Evolutionary conservation across 176 grass and related monocot species (phyloP).

Genomic region (Ensete ventricosum): DNA sequence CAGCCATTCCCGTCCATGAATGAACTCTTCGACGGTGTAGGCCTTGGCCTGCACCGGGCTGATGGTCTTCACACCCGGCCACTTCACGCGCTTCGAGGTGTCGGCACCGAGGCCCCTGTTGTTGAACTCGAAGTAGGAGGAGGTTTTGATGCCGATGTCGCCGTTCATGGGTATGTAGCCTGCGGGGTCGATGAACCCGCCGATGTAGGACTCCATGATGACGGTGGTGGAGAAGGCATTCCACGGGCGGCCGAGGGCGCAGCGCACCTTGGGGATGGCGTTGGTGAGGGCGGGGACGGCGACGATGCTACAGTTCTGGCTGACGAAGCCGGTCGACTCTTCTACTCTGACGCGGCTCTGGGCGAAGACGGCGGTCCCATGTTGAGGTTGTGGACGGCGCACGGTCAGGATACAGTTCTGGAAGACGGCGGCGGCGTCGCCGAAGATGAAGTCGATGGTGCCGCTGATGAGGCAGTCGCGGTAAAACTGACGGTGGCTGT

Average conservation of each 20-base stretch:
- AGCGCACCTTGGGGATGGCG: slow-evolving; percentile 23
- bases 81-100: slow-evolving; percentile 38
- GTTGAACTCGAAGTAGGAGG: slow-evolving; percentile 60
- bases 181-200: slow-evolving; percentile 49
- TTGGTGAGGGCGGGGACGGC: slow-evolving; percentile 34
- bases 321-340: slow-evolving; percentile 78
- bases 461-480: slow-evolving; percentile 70
- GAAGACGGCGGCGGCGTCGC: slow-evolving; percentile 77
- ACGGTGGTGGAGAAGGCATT: slow-evolving; percentile 58
- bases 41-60: slow-evolving; percentile 29
- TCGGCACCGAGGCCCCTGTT: slow-evolving; percentile 51
- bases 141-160: slow-evolving; percentile 61
- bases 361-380: slow-evolving; percentile 71
- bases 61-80: slow-evolving; percentile 48
- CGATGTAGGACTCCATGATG: slow-evolving; percentile 72
- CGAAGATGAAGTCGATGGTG: slow-evolving; percentile 89
- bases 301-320: slow-evolving; percentile 66
- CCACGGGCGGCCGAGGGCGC: slow-evolving; percentile 69
- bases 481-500: slow-evolving; percentile 78
- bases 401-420: slow-evolving; percentile 70
- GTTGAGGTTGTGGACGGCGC: slow-evolving; percentile 59
- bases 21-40: slow-evolving; percentile 56
- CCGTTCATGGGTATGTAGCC: slow-evolving; percentile 79
- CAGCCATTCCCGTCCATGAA: slow-evolving; percentile 54
- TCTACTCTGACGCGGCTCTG: slow-evolving; percentile 51